These are phyloP conservation scores for Hyaloraphidium curvatum DNA, from an alignment of 192 early-diverging fungal species.

Conservation along the genomic window DNA sequence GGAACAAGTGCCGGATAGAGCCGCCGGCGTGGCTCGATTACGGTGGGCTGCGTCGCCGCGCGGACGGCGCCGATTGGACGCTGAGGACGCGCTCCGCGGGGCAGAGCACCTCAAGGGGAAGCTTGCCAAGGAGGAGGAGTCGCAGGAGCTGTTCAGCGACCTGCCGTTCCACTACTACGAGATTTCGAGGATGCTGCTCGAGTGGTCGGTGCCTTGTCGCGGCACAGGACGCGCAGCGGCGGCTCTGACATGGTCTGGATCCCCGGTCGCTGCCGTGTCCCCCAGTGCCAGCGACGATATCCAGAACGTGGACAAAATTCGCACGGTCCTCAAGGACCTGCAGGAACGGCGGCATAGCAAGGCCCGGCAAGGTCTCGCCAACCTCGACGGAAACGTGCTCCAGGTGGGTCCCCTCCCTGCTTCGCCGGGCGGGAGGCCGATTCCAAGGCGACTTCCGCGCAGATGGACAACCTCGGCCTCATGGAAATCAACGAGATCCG, in stretches of 20 bases:
- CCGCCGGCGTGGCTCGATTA: constrained; percentile 64
- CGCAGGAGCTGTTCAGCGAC: constrained; percentile 32
- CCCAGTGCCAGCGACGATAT: constrained; percentile 66
- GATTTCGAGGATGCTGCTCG: constrained; percentile 54
- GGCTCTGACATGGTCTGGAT: neutral
- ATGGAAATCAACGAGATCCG: constrained; percentile 87
- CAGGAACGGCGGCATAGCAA: constrained; percentile 68
- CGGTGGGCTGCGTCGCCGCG: constrained; percentile 17
- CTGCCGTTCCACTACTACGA: constrained; percentile 70
- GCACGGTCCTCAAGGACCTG: constrained; percentile 62
- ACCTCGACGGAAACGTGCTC: constrained; percentile 42
- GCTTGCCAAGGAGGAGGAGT: constrained; percentile 50
- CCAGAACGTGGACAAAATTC: constrained; percentile 43
- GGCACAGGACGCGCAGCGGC: neutral
- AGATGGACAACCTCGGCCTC: constrained; percentile 64
- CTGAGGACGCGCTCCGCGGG: neutral
- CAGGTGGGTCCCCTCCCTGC: constrained; percentile 26
- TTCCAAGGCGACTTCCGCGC: neutral
- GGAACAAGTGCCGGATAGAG: constrained; percentile 58
- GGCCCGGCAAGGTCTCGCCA: constrained; percentile 42
- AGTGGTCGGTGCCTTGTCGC: constrained; percentile 29
- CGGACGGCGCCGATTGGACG: neutral
- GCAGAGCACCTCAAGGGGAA: constrained; percentile 39
- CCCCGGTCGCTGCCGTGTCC: neutral
- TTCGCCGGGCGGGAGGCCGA: neutral